Percentiles rank a stretch among this genome's conserved stretches.
Evolutionary conservation across 2,329 filamentous ascomycete genomes (phyloP).

Genomic region (Huntiella bhutanensis): DNA sequence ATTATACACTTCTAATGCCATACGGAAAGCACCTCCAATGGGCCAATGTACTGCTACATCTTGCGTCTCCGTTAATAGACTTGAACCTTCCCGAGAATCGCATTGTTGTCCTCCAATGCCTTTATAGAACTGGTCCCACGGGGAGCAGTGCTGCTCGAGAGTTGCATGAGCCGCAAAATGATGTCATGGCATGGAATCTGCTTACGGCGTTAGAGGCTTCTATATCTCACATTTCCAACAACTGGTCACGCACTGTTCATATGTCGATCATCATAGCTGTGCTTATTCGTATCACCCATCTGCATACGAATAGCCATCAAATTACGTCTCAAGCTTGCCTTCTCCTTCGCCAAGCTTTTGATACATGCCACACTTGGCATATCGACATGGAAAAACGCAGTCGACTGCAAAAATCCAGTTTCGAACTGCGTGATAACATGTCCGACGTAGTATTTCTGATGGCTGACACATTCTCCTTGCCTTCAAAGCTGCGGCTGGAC

Average conservation of each 20-base stretch:
- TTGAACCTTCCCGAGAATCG: conserved; percentile 30
- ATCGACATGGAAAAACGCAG: too few species aligned
- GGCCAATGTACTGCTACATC: conserved; percentile 33
- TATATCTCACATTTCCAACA: conserved; percentile 22
- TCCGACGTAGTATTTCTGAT: background rate
- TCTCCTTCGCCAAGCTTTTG: conserved; percentile 24
- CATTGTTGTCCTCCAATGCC: conserved; percentile 28
- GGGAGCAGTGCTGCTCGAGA: background rate
- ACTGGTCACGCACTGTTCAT: conserved; percentile 29
- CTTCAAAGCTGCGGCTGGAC: too few species aligned
- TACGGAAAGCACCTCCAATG: conserved; percentile 32
- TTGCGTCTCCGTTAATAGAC: conserved; percentile 28
- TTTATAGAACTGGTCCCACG: conserved; percentile 27
- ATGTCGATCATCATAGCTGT: conserved; percentile 23
- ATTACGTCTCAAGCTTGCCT: conserved; percentile 13
- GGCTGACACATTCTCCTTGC: conserved; percentile 1
- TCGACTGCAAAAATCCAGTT: too few species aligned
- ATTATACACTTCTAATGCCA: conserved; percentile 29
- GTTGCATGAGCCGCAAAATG: conserved; percentile 15
- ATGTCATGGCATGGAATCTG: conserved; percentile 16
- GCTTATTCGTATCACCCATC: conserved; percentile 21
- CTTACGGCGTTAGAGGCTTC: conserved; percentile 15
- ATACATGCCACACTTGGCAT: too few species aligned
- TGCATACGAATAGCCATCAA: too few species aligned
- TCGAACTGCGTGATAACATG: background rate